Percentiles rank a stretch among this genome's conserved stretches.
These are phyloP conservation scores for Plectosphaerella cucumerina DNA, from an alignment of 2,329 filamentous ascomycete species.

Conservation along the genomic window DNA sequence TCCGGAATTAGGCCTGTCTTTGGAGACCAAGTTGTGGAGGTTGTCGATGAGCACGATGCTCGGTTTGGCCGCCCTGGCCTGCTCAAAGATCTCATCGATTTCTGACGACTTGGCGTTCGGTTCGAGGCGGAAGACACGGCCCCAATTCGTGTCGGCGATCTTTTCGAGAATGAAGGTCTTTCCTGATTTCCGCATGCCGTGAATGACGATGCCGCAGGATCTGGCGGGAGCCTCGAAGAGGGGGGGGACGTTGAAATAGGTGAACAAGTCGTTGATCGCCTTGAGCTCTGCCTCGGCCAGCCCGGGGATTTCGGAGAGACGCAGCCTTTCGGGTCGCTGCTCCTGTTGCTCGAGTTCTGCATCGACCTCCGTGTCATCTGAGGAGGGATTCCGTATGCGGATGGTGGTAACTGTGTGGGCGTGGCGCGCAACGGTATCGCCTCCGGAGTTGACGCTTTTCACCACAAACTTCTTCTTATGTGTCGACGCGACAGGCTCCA, in stretches of 20 bases:
- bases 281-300: slow-evolving; percentile 60
- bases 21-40: slow-evolving; percentile 65
- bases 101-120: slow-evolving; percentile 51
- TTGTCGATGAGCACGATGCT: slow-evolving; percentile 78
- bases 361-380: slow-evolving; percentile 16
- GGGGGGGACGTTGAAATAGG: slow-evolving; percentile 48
- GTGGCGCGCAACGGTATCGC: slow-evolving; percentile 39
- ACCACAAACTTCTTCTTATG: slow-evolving; percentile 58
- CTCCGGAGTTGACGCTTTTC: slow-evolving; percentile 49
- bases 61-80: slow-evolving; percentile 64
- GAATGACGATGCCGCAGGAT: slow-evolving; percentile 63
- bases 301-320: slow-evolving; percentile 60
- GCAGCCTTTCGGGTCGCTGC: no score
- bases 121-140: slow-evolving; percentile 59
- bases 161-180: slow-evolving; percentile 72
- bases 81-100: slow-evolving; percentile 65
- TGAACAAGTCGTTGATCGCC: slow-evolving; percentile 63
- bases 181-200: slow-evolving; percentile 80
- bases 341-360: slow-evolving; percentile 11
- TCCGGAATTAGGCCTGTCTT: slow-evolving; percentile 47
- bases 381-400: slow-evolving; percentile 25
- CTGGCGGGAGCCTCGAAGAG: no score
- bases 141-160: slow-evolving; percentile 67
- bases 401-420: slow-evolving; percentile 30
- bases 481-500: slow-evolving; percentile 58